A percentile compares a stretch with the other conserved stretches of the same genome.
phyloP scores from a whole-genome alignment of 225 moss, liverwort and hornwort genomes.

The Straminergon stramineum region DNA sequence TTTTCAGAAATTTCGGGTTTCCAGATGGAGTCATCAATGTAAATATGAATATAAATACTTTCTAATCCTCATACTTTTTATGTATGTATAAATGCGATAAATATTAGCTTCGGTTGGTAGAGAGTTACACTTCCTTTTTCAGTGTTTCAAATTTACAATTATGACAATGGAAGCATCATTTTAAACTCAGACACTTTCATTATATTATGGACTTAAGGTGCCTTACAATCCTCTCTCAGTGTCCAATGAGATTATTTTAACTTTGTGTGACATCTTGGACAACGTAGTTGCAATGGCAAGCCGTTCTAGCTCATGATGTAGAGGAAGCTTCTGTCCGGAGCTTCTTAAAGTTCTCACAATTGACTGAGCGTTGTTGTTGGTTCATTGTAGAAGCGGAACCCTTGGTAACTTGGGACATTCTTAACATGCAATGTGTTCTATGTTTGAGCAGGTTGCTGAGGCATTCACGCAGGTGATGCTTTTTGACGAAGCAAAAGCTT shows the following conservation, averaged over 20 bases:
- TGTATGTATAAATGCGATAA: not conserved
- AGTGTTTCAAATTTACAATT: not conserved
- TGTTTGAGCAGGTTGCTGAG: conserved; percentile 53
- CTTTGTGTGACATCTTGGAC: not conserved
- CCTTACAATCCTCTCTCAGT: not conserved
- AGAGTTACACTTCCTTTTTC: not conserved
- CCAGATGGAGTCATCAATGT: not conserved
- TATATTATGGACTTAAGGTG: not conserved
- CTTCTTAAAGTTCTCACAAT: not conserved
- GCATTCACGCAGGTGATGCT: conserved; percentile 79
- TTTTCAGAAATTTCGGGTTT: not conserved
- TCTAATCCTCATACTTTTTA: not conserved
- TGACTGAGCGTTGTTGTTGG: not conserved
- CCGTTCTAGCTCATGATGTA: not conserved
- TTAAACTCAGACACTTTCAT: not conserved
- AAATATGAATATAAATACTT: not conserved
- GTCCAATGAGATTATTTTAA: not conserved
- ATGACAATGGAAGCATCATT: not conserved
- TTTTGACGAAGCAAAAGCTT: conserved; percentile 67
- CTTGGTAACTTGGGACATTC: not conserved
- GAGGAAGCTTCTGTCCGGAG: not conserved
- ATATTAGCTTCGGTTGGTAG: not conserved
- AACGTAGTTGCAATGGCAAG: not conserved
- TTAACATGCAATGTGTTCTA: not conserved
- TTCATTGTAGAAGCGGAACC: not conserved